Base-by-base conservation (phyloP, 495 filamentous ascomycete species). In the Aspergillus saccharolyticus region DNA sequence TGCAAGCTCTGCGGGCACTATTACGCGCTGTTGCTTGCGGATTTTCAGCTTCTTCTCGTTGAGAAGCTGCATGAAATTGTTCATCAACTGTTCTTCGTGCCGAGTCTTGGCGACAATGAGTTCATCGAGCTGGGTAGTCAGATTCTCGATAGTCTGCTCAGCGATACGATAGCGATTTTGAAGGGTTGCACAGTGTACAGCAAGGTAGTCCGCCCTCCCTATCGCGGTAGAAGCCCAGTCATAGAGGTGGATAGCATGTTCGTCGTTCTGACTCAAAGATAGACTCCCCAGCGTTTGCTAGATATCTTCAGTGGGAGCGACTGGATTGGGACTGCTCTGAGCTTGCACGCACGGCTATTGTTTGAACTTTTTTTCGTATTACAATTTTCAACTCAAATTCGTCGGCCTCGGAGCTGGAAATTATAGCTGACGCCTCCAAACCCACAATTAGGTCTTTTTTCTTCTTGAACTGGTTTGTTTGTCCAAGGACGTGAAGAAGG, bases 11-110 rank as follows among this genome's bases (percentile, higher is more conserved):
- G 83, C 81, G n/a, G 77, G 74, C 16, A 78, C 80, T 5, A 94
- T 68, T 9, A 91, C 62, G 18, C 85, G 79, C 59, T 90, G 86
- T 66, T 94, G 89, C 58, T 93, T 87, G 25, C 90, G 76, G 20
- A 96, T 93, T 70, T 94, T 95, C n/a, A 89, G 75, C 70, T 96
- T 96, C 72, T 96, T 96, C 63, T 86, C 85, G 60, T 96, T 96
- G 0, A 96, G 70, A 1, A 95, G 69, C 18, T 80, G 76, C 33
- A 79, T 79, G 54, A 91, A 90, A 65, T 89, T 91, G 42, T 82
- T 78, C 3, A 95, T 71, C 5, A 95, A 68, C 52, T 85, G 81
- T 17, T 80, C 76, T 64, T 96, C 90, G 54, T 90, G 81, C 17
- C 83, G 82, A 44, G 70, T 73, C 61, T 90, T 90, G 12, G 85